A percentile compares a stretch with the other conserved stretches of the same genome.
These are phyloP conservation scores for Sherardia arvensis DNA, from an alignment of 257 asterid species.

Conservation along the genomic window DNA sequence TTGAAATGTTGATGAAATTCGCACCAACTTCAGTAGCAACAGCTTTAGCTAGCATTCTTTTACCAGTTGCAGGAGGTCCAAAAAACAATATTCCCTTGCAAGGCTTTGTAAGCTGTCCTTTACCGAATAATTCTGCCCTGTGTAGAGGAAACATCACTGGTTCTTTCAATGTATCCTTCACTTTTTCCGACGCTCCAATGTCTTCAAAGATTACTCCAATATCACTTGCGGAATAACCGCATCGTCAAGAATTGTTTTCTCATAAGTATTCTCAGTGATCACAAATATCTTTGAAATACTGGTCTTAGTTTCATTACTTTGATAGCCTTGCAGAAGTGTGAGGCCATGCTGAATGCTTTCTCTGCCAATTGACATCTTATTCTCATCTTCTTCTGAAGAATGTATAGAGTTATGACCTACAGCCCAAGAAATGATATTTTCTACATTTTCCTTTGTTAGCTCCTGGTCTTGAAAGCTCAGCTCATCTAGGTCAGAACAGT, in stretches of 20 bases:
- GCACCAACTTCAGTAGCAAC: slow-evolving; percentile 95
- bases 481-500: slow-evolving; percentile 66
- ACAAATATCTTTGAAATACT: slow-evolving; percentile 50
- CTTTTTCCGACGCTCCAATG: slow-evolving; percentile 80
- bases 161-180: slow-evolving; percentile 78
- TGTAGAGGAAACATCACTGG: slow-evolving; percentile 85
- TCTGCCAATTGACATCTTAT: slow-evolving; percentile 45
- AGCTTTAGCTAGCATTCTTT: slow-evolving; percentile 92
- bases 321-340: slow-evolving; percentile 52
- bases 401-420: slow-evolving; percentile 73
- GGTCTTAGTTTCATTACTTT: slow-evolving; percentile 62
- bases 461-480: slow-evolving; percentile 72
- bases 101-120: slow-evolving; percentile 36
- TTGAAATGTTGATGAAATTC: slow-evolving; percentile 74
- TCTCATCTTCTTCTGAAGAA: slow-evolving; percentile 40
- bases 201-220: slow-evolving; percentile 82
- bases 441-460: slow-evolving; percentile 63
- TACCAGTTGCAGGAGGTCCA: slow-evolving; percentile 90
- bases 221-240: slow-evolving; percentile 76
- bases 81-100: slow-evolving; percentile 76
- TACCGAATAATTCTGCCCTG: slow-evolving; percentile 76
- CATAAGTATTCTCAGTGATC: slow-evolving; percentile 71
- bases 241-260: slow-evolving; percentile 75
- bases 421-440: slow-evolving; percentile 74
- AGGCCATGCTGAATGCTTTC: slow-evolving; percentile 71